A percentile compares a stretch with the other conserved stretches of the same genome.
phyloP scores from a whole-genome alignment of 2,329 filamentous ascomycete genomes.

The Pyrenochaeta sp. region DNA sequence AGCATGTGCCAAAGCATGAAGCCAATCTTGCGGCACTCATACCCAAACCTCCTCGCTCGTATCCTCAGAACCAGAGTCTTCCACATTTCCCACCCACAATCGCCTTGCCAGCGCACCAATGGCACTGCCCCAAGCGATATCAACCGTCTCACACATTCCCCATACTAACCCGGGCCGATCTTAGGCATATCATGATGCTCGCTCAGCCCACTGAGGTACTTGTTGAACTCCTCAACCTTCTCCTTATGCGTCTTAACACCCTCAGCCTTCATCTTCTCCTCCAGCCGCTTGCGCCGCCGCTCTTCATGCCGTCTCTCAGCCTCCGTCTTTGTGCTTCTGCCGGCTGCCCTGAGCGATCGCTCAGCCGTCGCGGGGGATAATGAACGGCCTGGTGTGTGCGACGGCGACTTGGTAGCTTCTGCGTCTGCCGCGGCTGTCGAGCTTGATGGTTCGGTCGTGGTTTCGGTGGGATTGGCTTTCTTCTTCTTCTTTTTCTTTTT shows the following conservation, averaged over 20 bases:
- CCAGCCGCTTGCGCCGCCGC: constrained; percentile 77
- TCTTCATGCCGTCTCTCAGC: constrained; percentile 84
- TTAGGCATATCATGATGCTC: constrained; percentile 94
- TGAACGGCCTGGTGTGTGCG: constrained; percentile 34
- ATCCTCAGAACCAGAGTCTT: no score
- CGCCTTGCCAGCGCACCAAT: background rate
- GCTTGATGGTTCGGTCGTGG: constrained; percentile 16
- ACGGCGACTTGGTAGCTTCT: constrained; percentile 26
- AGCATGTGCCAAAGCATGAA: no score
- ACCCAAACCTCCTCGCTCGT: no score
- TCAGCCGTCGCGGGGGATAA: constrained; percentile 44
- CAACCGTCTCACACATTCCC: background rate
- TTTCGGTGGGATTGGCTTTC: constrained; percentile 44
- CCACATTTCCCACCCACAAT: background rate
- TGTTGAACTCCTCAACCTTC: constrained; percentile 93
- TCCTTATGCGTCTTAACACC: constrained; percentile 97
- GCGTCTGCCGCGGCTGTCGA: constrained; percentile 20
- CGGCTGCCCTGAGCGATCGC: constrained; percentile 33
- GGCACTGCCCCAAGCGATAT: no score
- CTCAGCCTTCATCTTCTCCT: constrained; percentile 81
- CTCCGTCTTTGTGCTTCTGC: constrained; percentile 73
- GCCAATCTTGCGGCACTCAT: no score
- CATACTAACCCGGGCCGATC: constrained; percentile 63
- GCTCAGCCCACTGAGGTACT: constrained; percentile 87
- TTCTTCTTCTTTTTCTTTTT: constrained; percentile 70